phyloP scores from a whole-genome alignment of 164 flowering plant species.

The Aristolochia californica region DNA sequence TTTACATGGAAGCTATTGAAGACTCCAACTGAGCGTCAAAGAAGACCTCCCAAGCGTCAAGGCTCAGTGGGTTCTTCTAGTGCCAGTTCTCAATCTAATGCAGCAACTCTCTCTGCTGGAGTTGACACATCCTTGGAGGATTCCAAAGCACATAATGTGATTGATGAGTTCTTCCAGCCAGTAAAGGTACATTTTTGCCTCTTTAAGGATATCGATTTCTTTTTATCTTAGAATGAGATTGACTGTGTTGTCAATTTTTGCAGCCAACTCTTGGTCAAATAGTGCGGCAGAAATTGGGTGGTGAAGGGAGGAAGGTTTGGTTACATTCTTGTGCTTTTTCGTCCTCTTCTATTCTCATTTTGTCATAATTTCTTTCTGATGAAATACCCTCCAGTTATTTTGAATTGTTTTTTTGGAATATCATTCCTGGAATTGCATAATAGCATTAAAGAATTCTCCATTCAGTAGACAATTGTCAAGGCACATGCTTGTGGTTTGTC shows the following conservation, averaged over 20 bases:
- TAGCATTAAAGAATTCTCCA: too few relatives aligned
- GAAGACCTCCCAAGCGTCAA: constrained; percentile 59
- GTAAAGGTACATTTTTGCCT: constrained; percentile 39
- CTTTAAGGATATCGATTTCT: background rate
- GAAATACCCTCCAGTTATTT: too few relatives aligned
- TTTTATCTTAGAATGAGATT: constrained; percentile 4
- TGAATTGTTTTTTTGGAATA: too few relatives aligned
- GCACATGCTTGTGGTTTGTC: too few relatives aligned
- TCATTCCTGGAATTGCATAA: too few relatives aligned
- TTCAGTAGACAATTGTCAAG: too few relatives aligned
- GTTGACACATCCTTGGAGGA: constrained; percentile 38
- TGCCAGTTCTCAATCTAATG: constrained; percentile 24
- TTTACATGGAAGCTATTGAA: constrained; percentile 78
- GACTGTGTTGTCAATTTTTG: constrained; percentile 8
- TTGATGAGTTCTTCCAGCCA: constrained; percentile 71
- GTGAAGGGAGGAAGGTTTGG: constrained; percentile 82
- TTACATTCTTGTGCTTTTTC: background rate
- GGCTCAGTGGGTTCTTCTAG: constrained; percentile 39
- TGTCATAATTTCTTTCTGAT: too few relatives aligned
- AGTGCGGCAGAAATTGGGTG: constrained; percentile 72
- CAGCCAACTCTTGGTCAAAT: constrained; percentile 86
- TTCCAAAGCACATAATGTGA: constrained; percentile 49
- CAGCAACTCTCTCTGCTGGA: constrained; percentile 21
- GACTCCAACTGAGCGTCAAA: constrained; percentile 43
- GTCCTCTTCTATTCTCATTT: background rate